A percentile compares a stretch with the other conserved stretches of the same genome.
These are phyloP conservation scores for Perkinsela sp. DNA, from an alignment of 208 protist genomes.

Conservation along the genomic window DNA sequence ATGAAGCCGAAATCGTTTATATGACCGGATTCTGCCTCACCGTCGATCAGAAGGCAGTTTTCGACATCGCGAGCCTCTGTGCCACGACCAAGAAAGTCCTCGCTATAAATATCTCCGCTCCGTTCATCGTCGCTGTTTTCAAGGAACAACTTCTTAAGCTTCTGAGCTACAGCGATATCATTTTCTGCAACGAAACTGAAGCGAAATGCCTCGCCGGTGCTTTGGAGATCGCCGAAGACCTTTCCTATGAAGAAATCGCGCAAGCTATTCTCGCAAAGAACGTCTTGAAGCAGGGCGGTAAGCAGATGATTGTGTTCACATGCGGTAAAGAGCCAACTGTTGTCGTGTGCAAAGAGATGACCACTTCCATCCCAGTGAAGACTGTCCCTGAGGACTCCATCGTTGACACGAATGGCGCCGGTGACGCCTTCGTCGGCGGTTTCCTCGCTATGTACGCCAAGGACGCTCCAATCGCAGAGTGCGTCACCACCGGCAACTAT, in stretches of 20 bases:
- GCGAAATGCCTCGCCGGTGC: constrained; percentile 35
- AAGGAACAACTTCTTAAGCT: constrained; percentile 41
- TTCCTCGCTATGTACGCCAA: constrained; percentile 65
- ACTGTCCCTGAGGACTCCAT: constrained; percentile 52
- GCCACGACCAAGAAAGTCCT: constrained; percentile 48
- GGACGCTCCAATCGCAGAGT: constrained; percentile 23
- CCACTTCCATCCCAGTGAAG: constrained; percentile 19
- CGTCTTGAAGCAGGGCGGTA: constrained; percentile 41
- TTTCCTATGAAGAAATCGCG: constrained; percentile 34
- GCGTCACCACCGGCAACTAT: constrained; percentile 62
- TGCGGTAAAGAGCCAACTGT: constrained; percentile 63
- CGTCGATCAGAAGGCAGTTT: constrained; percentile 57
- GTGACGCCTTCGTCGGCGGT: constrained; percentile 89
- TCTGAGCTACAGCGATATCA: constrained; percentile 68
- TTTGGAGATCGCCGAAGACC: constrained; percentile 25
- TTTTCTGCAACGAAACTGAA: constrained; percentile 87
- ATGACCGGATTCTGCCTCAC: constrained; percentile 83
- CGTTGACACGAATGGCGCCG: constrained; percentile 86
- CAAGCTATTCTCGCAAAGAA: constrained; percentile 15
- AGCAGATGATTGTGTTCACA: constrained; percentile 75
- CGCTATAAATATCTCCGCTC: constrained; percentile 80
- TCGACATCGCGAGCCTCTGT: constrained; percentile 62
- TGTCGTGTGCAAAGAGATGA: constrained; percentile 18
- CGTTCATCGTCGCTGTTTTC: constrained; percentile 85
- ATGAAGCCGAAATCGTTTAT: constrained; percentile 50